phyloP scores from a whole-genome alignment of 1,284 basidiomycete genomes.

The Vanrija sp. region DNA sequence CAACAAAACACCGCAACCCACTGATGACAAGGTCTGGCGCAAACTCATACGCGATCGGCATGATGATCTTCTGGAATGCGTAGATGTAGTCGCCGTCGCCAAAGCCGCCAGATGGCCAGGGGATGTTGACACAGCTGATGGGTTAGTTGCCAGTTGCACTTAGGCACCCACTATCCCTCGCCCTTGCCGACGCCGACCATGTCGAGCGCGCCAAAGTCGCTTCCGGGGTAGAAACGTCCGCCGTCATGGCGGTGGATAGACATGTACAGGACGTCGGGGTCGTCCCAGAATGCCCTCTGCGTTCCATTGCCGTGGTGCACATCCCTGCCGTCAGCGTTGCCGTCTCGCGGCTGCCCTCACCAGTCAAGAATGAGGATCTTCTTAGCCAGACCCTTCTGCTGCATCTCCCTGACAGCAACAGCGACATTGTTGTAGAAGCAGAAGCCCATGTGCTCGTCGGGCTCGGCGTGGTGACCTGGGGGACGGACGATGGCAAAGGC shows the following conservation, averaged over 20 bases:
- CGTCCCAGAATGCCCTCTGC: conserved; percentile 89
- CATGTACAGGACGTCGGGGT: conserved; percentile 87
- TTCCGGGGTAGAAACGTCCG: conserved; percentile 87
- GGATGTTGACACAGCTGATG: conserved; percentile 83
- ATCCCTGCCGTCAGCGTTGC: conserved; percentile 61
- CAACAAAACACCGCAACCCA: conserved; percentile 51
- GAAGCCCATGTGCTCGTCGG: conserved; percentile 96
- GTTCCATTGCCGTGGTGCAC: conserved; percentile 99
- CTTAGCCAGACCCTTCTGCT: conserved; percentile 63
- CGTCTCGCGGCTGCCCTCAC: conserved; percentile 53
- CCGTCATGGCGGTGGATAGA: conserved; percentile 93
- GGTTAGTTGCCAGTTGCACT: not conserved
- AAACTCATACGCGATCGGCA: conserved; percentile 97
- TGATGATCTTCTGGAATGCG: conserved; percentile 90
- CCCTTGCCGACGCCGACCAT: conserved; percentile 81
- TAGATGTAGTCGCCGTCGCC: conserved; percentile 93
- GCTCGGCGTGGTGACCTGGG: conserved; percentile 97
- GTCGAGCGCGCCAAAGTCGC: conserved; percentile 78
- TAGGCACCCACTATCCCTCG: conserved; percentile 68
- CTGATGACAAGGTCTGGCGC: conserved; percentile 93
- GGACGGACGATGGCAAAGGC: conserved; percentile 93
- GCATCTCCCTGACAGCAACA: conserved; percentile 78
- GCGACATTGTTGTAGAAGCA: conserved; percentile 99
- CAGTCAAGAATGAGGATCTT: conserved; percentile 92
- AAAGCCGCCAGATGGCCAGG: conserved; percentile 87